Base-by-base conservation (phyloP, 164 flowering plant genomes). In the grape (Vitis vinifera) region DNA sequence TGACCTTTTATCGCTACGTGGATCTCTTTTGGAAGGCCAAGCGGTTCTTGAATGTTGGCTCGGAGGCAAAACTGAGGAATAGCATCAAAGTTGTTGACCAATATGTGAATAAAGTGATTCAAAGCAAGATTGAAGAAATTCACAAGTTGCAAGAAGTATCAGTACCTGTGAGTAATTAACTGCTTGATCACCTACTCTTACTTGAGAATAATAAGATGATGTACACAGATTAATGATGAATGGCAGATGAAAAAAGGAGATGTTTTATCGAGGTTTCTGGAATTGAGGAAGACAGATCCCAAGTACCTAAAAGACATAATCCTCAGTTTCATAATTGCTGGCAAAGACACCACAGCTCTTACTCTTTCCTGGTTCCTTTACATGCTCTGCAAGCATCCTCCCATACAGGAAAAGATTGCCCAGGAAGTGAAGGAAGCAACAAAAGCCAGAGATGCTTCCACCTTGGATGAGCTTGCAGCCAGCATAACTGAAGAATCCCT, bases 331-430 rank as follows among this genome's bases (percentile, higher is more conserved):
- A 67, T 93, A 4, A 83, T 89, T 55, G 96, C 96, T 62, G 96
- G 94, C 0, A 93, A 88, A 72, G 98, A 93, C 80, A 88, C 94
- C 49, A 86, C 96, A 11, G 94, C 94, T 47, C 67, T 68, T 10
- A 82, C 98, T 2, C 86, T 91, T 29, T 78, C 96, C 0, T 93
- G 96, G 96, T 90, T 93, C 70, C 59, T 88, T 48, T 90, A 85
- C 84, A 74, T 86, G 87, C 81, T 90, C 4, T 90, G 94, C 88
- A 85, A 87, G 79, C 71, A 90, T 74, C 91, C 89, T 16, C 49
- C 15, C 1, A 66, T 87, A 12, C 94, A 88, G 56, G 89, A 85
- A 61, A 93, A 87, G 67, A 62, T 86, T 56, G 84, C 77, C 6
- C 11, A 83, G 57, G 98, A 93, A 72, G 73, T 89, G 3, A 72